Evolutionary conservation across 2,329 filamentous ascomycete genomes (phyloP).

Genomic region (Sarocladium kiliense): DNA sequence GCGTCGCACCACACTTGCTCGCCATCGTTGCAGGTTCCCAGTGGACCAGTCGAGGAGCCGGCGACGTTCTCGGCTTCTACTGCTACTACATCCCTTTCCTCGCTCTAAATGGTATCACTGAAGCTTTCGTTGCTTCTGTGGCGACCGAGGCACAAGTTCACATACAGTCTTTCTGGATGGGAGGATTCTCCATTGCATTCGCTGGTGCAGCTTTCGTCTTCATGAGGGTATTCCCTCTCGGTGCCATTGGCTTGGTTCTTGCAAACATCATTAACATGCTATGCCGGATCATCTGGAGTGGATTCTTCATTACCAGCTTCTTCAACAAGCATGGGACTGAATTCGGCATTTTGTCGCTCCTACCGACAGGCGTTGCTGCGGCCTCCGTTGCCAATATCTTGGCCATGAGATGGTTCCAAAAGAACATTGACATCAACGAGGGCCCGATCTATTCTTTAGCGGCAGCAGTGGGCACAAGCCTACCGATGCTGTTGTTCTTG

Average conservation of each 20-base stretch:
- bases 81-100: constrained; percentile 92
- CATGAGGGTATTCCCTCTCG: constrained; percentile 62
- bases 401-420: constrained; percentile 19
- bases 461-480: constrained; percentile 18
- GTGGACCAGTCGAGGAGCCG: constrained; percentile 72
- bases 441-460: not conserved
- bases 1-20: constrained; percentile 68
- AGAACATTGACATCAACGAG: not conserved
- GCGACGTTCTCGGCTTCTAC: constrained; percentile 70
- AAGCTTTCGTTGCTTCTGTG: constrained; percentile 88
- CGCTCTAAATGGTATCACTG: constrained; percentile 84
- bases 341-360: constrained; percentile 20
- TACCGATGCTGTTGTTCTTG: constrained; percentile 53
- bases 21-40: constrained; percentile 68
- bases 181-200: constrained; percentile 71
- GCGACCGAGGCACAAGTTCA: constrained; percentile 72
- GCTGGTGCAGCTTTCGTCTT: constrained; percentile 69
- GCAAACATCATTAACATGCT: constrained; percentile 90
- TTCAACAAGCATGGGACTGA: constrained; percentile 42
- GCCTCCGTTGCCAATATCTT: constrained; percentile 22
- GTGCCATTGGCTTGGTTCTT: constrained; percentile 74
- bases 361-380: constrained; percentile 22
- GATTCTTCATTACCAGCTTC: constrained; percentile 63
- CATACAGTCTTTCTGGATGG: constrained; percentile 79
- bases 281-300: constrained; percentile 78